Evolutionary conservation across 495 filamentous ascomycete species (phyloP), one percentile per base, ranked within the genome.

Genomic region (Lophiostoma macrostomum): DNA sequence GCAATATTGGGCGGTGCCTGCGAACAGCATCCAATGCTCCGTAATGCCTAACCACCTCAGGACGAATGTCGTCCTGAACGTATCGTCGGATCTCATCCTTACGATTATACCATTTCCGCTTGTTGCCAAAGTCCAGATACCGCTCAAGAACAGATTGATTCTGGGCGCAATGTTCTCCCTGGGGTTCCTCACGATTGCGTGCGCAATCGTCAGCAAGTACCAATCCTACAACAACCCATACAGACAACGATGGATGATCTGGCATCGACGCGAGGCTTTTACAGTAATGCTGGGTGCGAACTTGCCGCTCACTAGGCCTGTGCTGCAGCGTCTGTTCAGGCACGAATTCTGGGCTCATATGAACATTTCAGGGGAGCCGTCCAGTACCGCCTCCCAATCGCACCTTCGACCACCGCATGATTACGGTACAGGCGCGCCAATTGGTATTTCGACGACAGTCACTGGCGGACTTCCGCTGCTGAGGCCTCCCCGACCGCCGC

Each of bases 11-110:
- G n/a, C n/a, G n/a, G n/a, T n/a, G n/a, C n/a, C n/a, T n/a, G n/a
- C n/a, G n/a, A n/a, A n/a, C n/a, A n/a, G n/a, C n/a, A n/a, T n/a
- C n/a, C 67, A 70, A 41, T 68, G 67, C 53, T 54, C 48, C 32
- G 58, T 61, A 14, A 69, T 72, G 24, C 68, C 64, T 29, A 63
- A 77, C 50, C 81, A 84, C 60, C 74, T 82, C 0, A 84, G 84
- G 46, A 80, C 74, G 4, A 78, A 82, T 50, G 76, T 80, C 7
- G 79, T 80, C 13, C 77, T 84, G 66, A 84, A 85, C 54, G 77
- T 85, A 46, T 75, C 78, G 6, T 84, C 81, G 0, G 82, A 85
- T 52, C 47, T 76, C 11, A 64, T 76, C 35, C 83, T 84, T 70
- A 72, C 84, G 19, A 67, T 66, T 30, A 75, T 85, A n/a, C 79